Conservation (phyloP, 108 stramenopile species). For the Pseudonitzschia multistriata region DNA sequence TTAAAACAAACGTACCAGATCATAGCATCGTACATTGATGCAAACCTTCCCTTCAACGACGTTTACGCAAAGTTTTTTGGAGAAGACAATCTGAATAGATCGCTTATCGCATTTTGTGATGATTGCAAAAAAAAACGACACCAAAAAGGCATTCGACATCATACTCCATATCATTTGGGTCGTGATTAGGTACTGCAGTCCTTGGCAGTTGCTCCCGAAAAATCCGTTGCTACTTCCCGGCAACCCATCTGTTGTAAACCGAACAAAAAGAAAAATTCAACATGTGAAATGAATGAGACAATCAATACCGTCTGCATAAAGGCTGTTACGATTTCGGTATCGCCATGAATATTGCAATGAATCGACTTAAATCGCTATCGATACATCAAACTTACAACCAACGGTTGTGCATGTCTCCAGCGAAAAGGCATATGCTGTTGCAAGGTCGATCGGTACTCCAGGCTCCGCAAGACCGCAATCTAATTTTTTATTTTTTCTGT, state of each 20-base stretch:
- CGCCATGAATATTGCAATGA: no score
- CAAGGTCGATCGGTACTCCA: conserved; percentile 35
- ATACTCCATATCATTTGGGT: conserved; percentile 73
- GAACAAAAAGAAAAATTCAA: not conserved
- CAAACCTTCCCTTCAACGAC: conserved; percentile 21
- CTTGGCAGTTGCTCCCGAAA: conserved; percentile 65
- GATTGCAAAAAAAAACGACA: conserved; percentile 70
- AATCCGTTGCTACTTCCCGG: conserved; percentile 58
- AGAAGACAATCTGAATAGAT: conserved; percentile 67
- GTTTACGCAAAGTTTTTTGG: conserved; percentile 60
- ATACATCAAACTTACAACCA: conserved; percentile 33
- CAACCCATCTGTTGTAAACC: conserved; percentile 31
- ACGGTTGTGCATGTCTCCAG: conserved; percentile 83
- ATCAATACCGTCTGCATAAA: not conserved
- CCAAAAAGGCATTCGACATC: conserved; percentile 78
- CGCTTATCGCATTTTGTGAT: conserved; percentile 59
- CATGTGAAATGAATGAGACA: not conserved
- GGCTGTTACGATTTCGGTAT: no score
- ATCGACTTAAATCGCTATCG: not conserved
- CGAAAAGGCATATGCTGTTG: conserved; percentile 70
- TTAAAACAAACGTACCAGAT: conserved; percentile 30
- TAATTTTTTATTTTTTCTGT: conserved; percentile 10
- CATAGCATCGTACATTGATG: conserved; percentile 54
- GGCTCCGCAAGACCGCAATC: conserved; percentile 63
- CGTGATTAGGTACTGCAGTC: conserved; percentile 61